Percentiles rank a stretch among this genome's conserved stretches.
phyloP scores from a whole-genome alignment of 2,329 filamentous ascomycete genomes.

The Alternaria postmessia region DNA sequence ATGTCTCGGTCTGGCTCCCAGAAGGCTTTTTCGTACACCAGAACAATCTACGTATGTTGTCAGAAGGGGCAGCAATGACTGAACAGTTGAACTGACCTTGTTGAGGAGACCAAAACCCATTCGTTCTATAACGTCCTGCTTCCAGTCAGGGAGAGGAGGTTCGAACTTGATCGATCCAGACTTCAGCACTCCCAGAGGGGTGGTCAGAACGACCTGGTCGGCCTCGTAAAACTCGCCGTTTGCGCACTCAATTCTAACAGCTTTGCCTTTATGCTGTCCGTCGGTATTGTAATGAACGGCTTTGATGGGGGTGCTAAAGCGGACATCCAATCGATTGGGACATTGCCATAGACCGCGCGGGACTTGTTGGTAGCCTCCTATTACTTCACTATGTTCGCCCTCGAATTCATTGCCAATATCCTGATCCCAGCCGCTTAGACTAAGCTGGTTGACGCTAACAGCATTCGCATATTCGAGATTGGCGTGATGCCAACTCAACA shows the following conservation, averaged over 20 bases:
- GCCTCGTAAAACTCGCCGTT: conserved; percentile 80
- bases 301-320: conserved; percentile 75
- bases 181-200: conserved; percentile 91
- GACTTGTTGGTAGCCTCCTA: conserved; percentile 92
- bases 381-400: conserved; percentile 89
- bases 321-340: conserved; percentile 79
- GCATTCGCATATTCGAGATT: conserved; percentile 99
- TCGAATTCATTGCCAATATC: conserved; percentile 98
- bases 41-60: conserved; percentile 64
- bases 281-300: conserved; percentile 69
- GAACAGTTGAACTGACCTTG: conserved; percentile 64
- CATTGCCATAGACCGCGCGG: conserved; percentile 84
- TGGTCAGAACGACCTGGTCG: conserved; percentile 90
- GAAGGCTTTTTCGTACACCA: conserved; percentile 88
- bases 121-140: conserved; percentile 78
- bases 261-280: conserved; percentile 28
- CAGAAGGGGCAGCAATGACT: conserved; percentile 5
- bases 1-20: conserved; percentile 93
- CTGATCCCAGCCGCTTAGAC: conserved; percentile 92
- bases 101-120: conserved; percentile 94
- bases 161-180: conserved; percentile 82
- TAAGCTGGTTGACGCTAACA: conserved; percentile 83
- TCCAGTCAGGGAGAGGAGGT: conserved; percentile 90
- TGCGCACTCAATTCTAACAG: conserved; percentile 66
- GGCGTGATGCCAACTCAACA: conserved; percentile 98